Base-by-base conservation (phyloP, 2,329 filamentous ascomycete genomes). In the Sclerotinia sclerotiorum region DNA sequence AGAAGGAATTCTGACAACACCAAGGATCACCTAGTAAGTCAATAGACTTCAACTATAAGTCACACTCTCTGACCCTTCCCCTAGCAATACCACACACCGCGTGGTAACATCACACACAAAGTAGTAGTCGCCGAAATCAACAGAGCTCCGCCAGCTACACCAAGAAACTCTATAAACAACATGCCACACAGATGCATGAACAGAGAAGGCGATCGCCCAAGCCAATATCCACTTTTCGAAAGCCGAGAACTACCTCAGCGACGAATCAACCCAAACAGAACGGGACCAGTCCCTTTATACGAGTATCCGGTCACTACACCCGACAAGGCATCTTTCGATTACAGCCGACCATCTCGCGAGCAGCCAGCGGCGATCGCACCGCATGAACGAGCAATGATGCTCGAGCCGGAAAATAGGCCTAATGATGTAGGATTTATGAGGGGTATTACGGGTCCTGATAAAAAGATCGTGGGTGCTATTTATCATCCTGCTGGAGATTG, bases 1-100 rank as follows among this genome's bases (percentile, higher is more conserved):
- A 56, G 54, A 56, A 56, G 54, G 32, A 56, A 56, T 56, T 56
- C 54, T 15, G 54, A 56, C 32, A 56, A 56, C 13, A 39, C 54
- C 11, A 56, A 56, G 19, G 29, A 56, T 39, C 54, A 56, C 13
- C 29, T 56, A 2, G 29, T 56, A 39, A n/a, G 29, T 56, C 29
- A 56, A 35, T n/a, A 15, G 13, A 5, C 5, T 15, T n/a, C 32
- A 15, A 35, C 21, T 10, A 13, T 13, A 56, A 39, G 19, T 21
- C 4, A 35, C 10, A 35, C 10, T 10, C 13, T 39, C 32, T 56
- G 21, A 56, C 54, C 2, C 32, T 35, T 0, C 5, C 29, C 1
- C 2, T 5, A 56, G 54, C 29, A 39, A 35, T 56, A 56, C 11
- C 54, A 39, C 10, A 39, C 29, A n/a, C 54, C 32, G 5, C 54